Conservation (phyloP, 768 basidiomycete genomes). For the Panaeolus cyanescens region DNA sequence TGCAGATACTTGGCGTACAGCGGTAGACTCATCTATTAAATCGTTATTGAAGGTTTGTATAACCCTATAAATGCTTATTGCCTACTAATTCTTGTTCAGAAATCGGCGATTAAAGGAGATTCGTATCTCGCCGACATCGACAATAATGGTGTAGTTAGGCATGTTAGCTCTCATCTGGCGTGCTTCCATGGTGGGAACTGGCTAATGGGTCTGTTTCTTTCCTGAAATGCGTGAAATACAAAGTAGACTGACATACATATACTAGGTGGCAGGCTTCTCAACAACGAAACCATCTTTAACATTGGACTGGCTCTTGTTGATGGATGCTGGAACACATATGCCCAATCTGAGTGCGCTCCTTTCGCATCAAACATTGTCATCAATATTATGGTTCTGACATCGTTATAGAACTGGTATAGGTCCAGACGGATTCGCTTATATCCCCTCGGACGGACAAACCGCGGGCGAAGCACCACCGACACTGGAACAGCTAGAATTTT, state of each 20-base stretch:
- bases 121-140: constrained; percentile 66
- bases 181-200: constrained; percentile 77
- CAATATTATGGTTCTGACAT: background rate
- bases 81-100: constrained; percentile 31
- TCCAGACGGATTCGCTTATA: constrained; percentile 68
- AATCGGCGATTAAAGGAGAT: constrained; percentile 57
- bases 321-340: constrained; percentile 82
- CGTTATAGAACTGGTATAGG: constrained; percentile 70
- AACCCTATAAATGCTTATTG: background rate
- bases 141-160: constrained; percentile 40
- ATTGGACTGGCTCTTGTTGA: constrained; percentile 64
- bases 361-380: constrained; percentile 6
- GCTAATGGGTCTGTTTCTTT: constrained; percentile 47
- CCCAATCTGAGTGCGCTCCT: constrained; percentile 15
- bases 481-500: constrained; percentile 47
- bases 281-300: constrained; percentile 71
- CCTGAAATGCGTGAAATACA: background rate
- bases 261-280: constrained; percentile 64
- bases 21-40: constrained; percentile 67
- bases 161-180: constrained; percentile 69
- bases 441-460: constrained; percentile 61
- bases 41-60: constrained; percentile 50
- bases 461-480: constrained; percentile 48
- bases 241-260: background rate
- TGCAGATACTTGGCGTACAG: constrained; percentile 61